phyloP scores from a whole-genome alignment of 1,284 basidiomycete species.

The Ustilago nuda region DNA sequence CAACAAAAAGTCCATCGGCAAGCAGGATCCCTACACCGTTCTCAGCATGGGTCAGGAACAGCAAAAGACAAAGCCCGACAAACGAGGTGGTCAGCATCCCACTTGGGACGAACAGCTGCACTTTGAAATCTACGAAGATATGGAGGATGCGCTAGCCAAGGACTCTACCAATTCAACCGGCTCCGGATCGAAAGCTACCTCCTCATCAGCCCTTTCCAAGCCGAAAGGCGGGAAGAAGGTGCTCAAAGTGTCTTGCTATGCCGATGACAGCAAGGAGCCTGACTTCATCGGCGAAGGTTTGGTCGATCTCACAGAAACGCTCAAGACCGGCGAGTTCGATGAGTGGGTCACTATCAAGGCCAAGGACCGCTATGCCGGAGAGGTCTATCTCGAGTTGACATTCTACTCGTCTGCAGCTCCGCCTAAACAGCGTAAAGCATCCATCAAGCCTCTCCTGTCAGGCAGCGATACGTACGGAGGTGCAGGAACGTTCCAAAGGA shows the following conservation, averaged over 20 bases:
- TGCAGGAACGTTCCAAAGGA: slow-evolving; percentile 57
- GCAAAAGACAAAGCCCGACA: slow-evolving; percentile 82
- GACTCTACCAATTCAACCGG: slow-evolving; percentile 36
- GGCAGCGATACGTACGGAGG: slow-evolving; percentile 59
- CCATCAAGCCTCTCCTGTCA: slow-evolving; percentile 38
- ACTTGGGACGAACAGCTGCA: slow-evolving; percentile 99
- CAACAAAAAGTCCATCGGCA: slow-evolving; percentile 73
- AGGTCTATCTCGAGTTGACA: slow-evolving; percentile 68
- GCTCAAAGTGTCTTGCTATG: slow-evolving; percentile 88
- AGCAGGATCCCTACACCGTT: slow-evolving; percentile 95
- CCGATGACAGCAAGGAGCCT: slow-evolving; percentile 93
- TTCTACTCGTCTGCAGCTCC: slow-evolving; percentile 65
- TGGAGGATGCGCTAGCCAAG: slow-evolving; percentile 75
- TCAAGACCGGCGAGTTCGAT: slow-evolving; percentile 95
- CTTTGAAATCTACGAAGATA: slow-evolving; percentile 87
- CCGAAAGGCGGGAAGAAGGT: slow-evolving; percentile 77
- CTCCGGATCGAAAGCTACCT: slow-evolving; percentile 32
- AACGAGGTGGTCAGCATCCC: slow-evolving; percentile 95
- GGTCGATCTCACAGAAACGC: slow-evolving; percentile 87
- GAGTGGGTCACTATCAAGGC: slow-evolving; percentile 83
- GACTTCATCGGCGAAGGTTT: slow-evolving; percentile 92
- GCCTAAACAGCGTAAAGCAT: slow-evolving; percentile 57
- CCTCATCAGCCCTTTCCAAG: slow-evolving; percentile 70
- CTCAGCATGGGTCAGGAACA: slow-evolving; percentile 75
- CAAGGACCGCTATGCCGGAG: slow-evolving; percentile 66